Evolutionary conservation across 208 protist species (phyloP).

Genomic region (Borovskyia barvae): DNA sequence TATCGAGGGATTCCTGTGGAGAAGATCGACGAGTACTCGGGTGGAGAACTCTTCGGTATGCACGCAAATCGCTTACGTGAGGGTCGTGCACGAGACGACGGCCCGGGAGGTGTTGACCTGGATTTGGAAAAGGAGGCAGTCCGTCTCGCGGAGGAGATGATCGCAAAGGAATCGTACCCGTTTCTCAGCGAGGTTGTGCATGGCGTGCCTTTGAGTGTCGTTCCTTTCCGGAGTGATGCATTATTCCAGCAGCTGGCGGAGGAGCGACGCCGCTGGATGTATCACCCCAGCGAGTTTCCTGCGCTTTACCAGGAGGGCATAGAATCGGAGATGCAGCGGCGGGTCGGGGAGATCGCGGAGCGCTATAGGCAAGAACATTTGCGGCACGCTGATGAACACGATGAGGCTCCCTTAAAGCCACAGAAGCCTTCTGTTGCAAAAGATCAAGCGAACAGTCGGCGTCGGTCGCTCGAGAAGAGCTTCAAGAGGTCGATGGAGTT

Average conservation of each 20-base stretch:
- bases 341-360: slow-evolving; percentile 16
- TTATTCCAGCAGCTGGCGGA: slow-evolving; percentile 52
- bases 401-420: background rate
- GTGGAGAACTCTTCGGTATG: slow-evolving; percentile 20
- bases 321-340: slow-evolving; percentile 16
- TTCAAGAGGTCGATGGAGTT: slow-evolving; percentile 12
- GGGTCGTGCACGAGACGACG: slow-evolving; percentile 5
- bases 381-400: background rate
- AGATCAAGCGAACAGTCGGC: background rate
- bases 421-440: background rate
- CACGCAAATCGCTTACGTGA: slow-evolving; percentile 17
- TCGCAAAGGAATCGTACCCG: slow-evolving; percentile 44
- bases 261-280: slow-evolving; percentile 24
- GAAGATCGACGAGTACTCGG: slow-evolving; percentile 22
- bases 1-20: slow-evolving; percentile 29
- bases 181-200: slow-evolving; percentile 61
- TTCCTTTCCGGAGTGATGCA: slow-evolving; percentile 50
- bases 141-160: slow-evolving; percentile 34
- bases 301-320: slow-evolving; percentile 11
- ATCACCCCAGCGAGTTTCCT: slow-evolving; percentile 9
- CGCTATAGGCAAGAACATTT: slow-evolving; percentile 11
- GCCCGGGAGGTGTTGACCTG: slow-evolving; percentile 24
- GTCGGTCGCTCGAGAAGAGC: slow-evolving; percentile 13
- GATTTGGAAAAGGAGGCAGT: slow-evolving; percentile 34
- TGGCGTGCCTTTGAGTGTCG: slow-evolving; percentile 36